phyloP scores from a whole-genome alignment of 805 yeast genomes.

The Sugiyamaella floridensis region DNA sequence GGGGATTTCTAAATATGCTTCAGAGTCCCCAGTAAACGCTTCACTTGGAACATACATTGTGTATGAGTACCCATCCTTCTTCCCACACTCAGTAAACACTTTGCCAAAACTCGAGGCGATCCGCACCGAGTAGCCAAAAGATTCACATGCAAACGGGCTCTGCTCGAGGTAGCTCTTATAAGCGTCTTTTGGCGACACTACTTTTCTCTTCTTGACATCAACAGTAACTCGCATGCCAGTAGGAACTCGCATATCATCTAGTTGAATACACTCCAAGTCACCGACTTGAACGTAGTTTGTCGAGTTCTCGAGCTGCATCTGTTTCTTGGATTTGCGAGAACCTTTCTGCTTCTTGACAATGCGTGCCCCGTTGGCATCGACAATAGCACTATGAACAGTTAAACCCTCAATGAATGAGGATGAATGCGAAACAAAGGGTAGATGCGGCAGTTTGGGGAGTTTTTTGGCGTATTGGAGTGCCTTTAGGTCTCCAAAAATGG shows the following conservation, averaged over 20 bases:
- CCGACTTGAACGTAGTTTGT: slow-evolving; percentile 81
- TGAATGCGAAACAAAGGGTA: slow-evolving; percentile 59
- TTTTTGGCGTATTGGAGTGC: slow-evolving; percentile 54
- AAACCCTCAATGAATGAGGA: slow-evolving; percentile 56
- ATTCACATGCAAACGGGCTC: background rate
- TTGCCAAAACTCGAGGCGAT: slow-evolving; percentile 53
- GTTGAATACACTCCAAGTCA: slow-evolving; percentile 47
- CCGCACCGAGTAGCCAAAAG: slow-evolving; percentile 63
- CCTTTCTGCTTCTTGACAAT: slow-evolving; percentile 24
- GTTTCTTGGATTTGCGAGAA: slow-evolving; percentile 41
- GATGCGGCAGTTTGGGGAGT: slow-evolving; percentile 62
- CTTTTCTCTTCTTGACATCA: slow-evolving; percentile 50
- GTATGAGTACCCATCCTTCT: slow-evolving; percentile 61
- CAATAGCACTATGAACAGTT: slow-evolving; percentile 32
- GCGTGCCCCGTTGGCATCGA: slow-evolving; percentile 6
- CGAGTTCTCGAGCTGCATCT: slow-evolving; percentile 43
- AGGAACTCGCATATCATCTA: slow-evolving; percentile 57
- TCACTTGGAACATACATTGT: slow-evolving; percentile 63
- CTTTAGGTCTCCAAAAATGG: slow-evolving; percentile 45
- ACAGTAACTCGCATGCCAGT: slow-evolving; percentile 76
- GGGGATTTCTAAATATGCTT: slow-evolving; percentile 2
- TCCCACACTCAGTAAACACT: slow-evolving; percentile 63
- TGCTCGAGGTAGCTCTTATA: slow-evolving; percentile 42
- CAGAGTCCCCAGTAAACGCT: slow-evolving; percentile 37
- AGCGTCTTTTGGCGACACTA: slow-evolving; percentile 67